Evolutionary conservation across 2,329 filamentous ascomycete species (phyloP), one percentile per base, ranked within the genome.

Genomic region (Arthroderma sp.): DNA sequence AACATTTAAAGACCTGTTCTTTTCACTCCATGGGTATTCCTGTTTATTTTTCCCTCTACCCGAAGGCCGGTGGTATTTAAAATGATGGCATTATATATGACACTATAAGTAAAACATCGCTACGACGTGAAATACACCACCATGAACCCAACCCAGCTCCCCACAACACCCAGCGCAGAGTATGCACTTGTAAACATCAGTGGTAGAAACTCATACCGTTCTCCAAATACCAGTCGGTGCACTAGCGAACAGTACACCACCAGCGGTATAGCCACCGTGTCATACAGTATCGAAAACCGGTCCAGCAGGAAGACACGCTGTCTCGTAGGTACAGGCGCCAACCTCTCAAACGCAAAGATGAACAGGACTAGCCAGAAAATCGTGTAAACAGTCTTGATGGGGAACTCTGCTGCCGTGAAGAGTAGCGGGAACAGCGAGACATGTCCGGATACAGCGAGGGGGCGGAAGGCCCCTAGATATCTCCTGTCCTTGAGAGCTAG

Each of bases 121-220:
- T 43, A 43, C n/a, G 47, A 62, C n/a, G 68, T 73, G 55, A 95
- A 88, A 65, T 89, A 96, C 42, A 96, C 87, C 30, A 94, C 84
- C 68, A 88, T 78, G 61, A 94, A 95, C 6, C 91, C 88, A 36
- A 95, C 57, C 89, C 89, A 96, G 65, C 91, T 96, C 3, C 86
- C 87, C 11, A 95, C 79, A 0, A 96, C 88, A n/a, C 91, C 91
- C 47, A 96, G 71, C 4, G 91, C 91, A 31, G 83, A 85, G 63
- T 96, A 98, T 8, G 85, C 83, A 69, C 89, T 96, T 53, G 81
- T 95, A 60, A 96, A 91, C 89, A 98, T 96, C 54, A 96, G 69
- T 28, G 91, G 91, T 44, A 98, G 65, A 62, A 96, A 98, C 64
- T 95, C 86, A 55, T 84, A 85, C 50, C 71, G 77, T 15, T 58